Evolutionary conservation across 495 filamentous ascomycete genomes (phyloP), one percentile per base, ranked within the genome.

Genomic region (Aspergillus mulundensis): DNA sequence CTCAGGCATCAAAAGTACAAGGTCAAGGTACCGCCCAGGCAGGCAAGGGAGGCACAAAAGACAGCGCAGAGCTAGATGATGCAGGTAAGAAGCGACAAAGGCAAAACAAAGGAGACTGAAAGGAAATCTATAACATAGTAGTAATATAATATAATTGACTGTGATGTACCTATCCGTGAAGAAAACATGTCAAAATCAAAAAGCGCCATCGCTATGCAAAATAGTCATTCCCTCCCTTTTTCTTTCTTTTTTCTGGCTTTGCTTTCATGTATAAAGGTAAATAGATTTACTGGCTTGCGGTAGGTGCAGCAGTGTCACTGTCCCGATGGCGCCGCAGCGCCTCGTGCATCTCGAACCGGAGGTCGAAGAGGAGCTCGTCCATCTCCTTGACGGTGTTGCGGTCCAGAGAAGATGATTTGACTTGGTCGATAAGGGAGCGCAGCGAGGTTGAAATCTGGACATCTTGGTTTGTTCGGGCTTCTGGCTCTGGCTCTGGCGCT

Each of bases 311-410:
- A 8, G 25, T 42, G 19, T 49, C 47, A 11, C 36, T 42, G 15
- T 41, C 47, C 5, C 24, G 63, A 60, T 69, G 59, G 56, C 84
- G 77, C 62, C 71, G 73, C 56, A 78, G 77, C 34, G 84, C 86
- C 48, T 84, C 81, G 61, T 84, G 84, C 59, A 85, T 70, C 61
- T 84, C 80, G 54, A 81, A 76, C 54, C 81, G 84, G 61, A 85
- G 81, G 63, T 87, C 82, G 72, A 86, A 84, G 56, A 87, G 78
- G 62, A 87, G 66, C 58, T 87, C 82, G 56, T 89, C 86, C 52
- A 87, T 77, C 59, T 81, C 73, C 34, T 77, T 77, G 28, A 84
- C 73, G 50, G 82, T 77, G 43, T 74, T 63, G 10, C 77, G 69
- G 19, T 78, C 76, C 53, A 88, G 61, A 24, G 66, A 71, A 39